Evolutionary conservation across 805 yeast genomes (phyloP).

Genomic region (Candida coleopterorum): DNA sequence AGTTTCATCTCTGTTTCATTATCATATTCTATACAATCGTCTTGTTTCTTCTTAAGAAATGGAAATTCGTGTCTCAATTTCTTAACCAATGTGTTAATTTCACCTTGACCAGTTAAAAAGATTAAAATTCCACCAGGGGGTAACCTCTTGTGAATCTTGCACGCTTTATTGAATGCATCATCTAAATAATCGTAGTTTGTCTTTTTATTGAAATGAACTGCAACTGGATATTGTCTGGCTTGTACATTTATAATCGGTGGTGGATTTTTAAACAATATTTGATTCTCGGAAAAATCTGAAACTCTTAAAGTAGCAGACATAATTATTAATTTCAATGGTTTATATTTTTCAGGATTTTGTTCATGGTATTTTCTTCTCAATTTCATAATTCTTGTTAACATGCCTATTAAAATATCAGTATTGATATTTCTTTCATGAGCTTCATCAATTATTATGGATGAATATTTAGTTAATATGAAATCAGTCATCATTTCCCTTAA

Average conservation of each 20-base stretch:
- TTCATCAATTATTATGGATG: conserved; percentile 88
- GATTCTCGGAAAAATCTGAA: conserved; percentile 85
- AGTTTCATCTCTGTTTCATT: conserved; percentile 41
- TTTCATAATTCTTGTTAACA: conserved; percentile 80
- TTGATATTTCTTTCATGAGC: conserved; percentile 97
- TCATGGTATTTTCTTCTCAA: conserved; percentile 55
- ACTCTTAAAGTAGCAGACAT: conserved; percentile 98
- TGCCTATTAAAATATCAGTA: conserved; percentile 93
- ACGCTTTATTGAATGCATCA: conserved; percentile 79
- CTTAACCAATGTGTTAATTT: conserved; percentile 73
- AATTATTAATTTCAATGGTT: conserved; percentile 74
- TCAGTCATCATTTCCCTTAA: conserved; percentile 91
- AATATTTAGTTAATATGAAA: conserved; percentile 73
- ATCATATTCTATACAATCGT: conserved; percentile 25
- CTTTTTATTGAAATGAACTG: conserved; percentile 80
- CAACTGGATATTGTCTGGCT: conserved; percentile 92
- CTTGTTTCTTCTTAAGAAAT: conserved; percentile 24
- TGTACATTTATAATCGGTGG: conserved; percentile 90
- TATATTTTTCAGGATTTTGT: conserved; percentile 43
- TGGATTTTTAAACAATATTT: conserved; percentile 54
- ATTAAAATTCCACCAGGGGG: conserved; percentile 94
- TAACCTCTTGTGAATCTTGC: conserved; percentile 77
- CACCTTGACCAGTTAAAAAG: conserved; percentile 93
- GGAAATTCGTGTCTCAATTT: conserved; percentile 68
- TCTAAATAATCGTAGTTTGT: conserved; percentile 78